A percentile compares a stretch with the other conserved stretches of the same genome.
These are phyloP conservation scores for Mycena venus DNA, from an alignment of 768 basidiomycete species.

Conservation along the genomic window DNA sequence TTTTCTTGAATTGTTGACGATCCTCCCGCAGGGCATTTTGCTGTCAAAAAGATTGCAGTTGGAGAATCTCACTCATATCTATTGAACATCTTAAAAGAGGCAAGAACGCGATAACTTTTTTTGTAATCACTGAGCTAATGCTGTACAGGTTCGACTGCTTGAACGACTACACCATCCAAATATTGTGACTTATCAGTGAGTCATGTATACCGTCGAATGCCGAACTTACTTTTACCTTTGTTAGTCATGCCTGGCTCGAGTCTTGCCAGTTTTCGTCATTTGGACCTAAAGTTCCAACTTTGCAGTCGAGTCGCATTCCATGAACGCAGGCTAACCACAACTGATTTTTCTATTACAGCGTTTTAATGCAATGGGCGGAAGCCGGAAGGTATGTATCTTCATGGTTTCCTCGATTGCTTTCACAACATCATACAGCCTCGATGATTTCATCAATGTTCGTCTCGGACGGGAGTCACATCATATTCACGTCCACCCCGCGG, in stretches of 20 bases:
- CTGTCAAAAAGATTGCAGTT: slow-evolving; percentile 97
- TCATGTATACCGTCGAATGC: neutral
- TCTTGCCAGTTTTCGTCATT: slow-evolving; percentile 87
- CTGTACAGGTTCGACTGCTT: slow-evolving; percentile 79
- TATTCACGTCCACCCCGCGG: slow-evolving; percentile 57
- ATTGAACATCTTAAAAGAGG: slow-evolving; percentile 85
- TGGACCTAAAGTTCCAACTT: slow-evolving; percentile 87
- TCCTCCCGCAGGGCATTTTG: slow-evolving; percentile 75
- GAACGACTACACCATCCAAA: slow-evolving; percentile 92
- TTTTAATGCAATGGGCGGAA: slow-evolving; percentile 96
- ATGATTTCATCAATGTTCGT: slow-evolving; percentile 88
- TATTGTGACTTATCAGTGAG: slow-evolving; percentile 91
- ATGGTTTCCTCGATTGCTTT: neutral
- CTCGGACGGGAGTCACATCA: slow-evolving; percentile 72
- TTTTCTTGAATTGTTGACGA: slow-evolving; percentile 5
- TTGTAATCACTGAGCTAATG: neutral
- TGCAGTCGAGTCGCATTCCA: slow-evolving; percentile 71
- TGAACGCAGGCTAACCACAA: neutral
- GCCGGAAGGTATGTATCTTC: slow-evolving; percentile 70
- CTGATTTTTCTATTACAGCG: slow-evolving; percentile 55
- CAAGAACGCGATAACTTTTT: slow-evolving; percentile 36
- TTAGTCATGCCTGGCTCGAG: slow-evolving; percentile 91
- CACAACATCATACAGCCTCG: slow-evolving; percentile 60
- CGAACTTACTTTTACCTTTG: slow-evolving; percentile 1
- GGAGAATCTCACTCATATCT: slow-evolving; percentile 92